Percentiles rank a stretch among this genome's conserved stretches.
Conservation (phyloP, 148 eudicot species). For the Salicornia ramosissima region DNA sequence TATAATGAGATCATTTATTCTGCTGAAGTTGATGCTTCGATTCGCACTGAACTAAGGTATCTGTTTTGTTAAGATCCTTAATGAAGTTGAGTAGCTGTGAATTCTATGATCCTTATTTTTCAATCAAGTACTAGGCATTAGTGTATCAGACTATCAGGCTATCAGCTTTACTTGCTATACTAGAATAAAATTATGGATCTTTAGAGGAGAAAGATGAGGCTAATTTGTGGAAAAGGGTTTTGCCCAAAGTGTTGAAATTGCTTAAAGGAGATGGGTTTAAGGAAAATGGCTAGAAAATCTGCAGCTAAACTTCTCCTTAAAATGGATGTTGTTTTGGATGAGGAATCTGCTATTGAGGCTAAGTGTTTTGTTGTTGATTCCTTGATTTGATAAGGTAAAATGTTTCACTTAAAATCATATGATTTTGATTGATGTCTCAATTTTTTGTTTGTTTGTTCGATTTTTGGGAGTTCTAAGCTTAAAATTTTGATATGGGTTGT, state of each 20-base stretch:
- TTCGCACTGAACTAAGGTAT: background rate
- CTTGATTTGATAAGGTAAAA: slow-evolving; percentile 60
- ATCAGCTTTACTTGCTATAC: no score
- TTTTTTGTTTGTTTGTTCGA: background rate
- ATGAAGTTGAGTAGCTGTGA: no score
- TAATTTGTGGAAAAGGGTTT: slow-evolving; percentile 20
- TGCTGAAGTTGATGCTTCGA: background rate
- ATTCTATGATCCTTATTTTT: no score
- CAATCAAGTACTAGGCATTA: background rate
- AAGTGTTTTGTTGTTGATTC: slow-evolving; percentile 41
- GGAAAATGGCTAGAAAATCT: slow-evolving; percentile 63
- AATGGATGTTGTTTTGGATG: slow-evolving; percentile 32
- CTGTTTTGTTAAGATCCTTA: background rate
- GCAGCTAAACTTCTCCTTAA: slow-evolving; percentile 49
- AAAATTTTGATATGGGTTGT: no score
- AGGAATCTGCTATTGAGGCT: slow-evolving; percentile 22
- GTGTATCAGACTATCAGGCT: no score
- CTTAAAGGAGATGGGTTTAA: slow-evolving; percentile 38
- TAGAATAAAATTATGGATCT: slow-evolving; percentile 26
- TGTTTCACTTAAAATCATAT: background rate
- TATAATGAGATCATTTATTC: background rate
- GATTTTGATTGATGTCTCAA: background rate
- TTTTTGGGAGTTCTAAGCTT: no score
- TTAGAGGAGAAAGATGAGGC: slow-evolving; percentile 24
- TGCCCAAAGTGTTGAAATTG: slow-evolving; percentile 44